A percentile compares a stretch with the other conserved stretches of the same genome.
Evolutionary conservation across 108 stramenopile species (phyloP).

Genomic region (Cyclotella cryptica): DNA sequence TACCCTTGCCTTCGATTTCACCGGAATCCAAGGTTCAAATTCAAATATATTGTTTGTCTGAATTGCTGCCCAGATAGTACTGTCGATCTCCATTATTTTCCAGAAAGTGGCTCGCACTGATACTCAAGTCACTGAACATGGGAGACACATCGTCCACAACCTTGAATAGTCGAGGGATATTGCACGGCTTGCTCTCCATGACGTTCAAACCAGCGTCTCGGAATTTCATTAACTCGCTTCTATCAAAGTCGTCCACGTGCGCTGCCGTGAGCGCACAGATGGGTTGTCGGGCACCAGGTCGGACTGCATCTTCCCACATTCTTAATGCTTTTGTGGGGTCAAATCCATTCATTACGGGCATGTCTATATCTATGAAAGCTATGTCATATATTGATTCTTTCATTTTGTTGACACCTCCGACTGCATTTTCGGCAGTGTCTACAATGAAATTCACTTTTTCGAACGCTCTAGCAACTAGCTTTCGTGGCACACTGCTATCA

Average conservation of each 20-base stretch:
- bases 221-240: slow-evolving; percentile 88
- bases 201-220: slow-evolving; percentile 91
- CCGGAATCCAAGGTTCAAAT: not conserved
- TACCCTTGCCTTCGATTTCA: too few species aligned
- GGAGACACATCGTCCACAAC: slow-evolving; percentile 93
- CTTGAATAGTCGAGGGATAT: slow-evolving; percentile 89
- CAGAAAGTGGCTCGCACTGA: slow-evolving; percentile 62
- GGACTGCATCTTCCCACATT: slow-evolving; percentile 84
- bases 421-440: slow-evolving; percentile 89
- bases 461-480: slow-evolving; percentile 85
- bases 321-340: slow-evolving; percentile 86
- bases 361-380: slow-evolving; percentile 96
- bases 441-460: slow-evolving; percentile 91
- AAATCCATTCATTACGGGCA: slow-evolving; percentile 96
- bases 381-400: slow-evolving; percentile 91
- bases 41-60: not conserved
- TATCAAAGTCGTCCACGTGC: slow-evolving; percentile 87
- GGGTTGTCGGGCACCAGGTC: slow-evolving; percentile 89
- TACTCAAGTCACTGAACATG: slow-evolving; percentile 92
- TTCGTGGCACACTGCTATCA: slow-evolving; percentile 84
- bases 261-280: slow-evolving; percentile 92
- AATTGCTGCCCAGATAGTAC: too few species aligned
- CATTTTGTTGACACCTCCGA: slow-evolving; percentile 87
- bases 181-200: slow-evolving; percentile 92
- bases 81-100: not conserved